Base-by-base conservation (phyloP, 192 early-diverging fungal species). In the Linnemannia zychae region DNA sequence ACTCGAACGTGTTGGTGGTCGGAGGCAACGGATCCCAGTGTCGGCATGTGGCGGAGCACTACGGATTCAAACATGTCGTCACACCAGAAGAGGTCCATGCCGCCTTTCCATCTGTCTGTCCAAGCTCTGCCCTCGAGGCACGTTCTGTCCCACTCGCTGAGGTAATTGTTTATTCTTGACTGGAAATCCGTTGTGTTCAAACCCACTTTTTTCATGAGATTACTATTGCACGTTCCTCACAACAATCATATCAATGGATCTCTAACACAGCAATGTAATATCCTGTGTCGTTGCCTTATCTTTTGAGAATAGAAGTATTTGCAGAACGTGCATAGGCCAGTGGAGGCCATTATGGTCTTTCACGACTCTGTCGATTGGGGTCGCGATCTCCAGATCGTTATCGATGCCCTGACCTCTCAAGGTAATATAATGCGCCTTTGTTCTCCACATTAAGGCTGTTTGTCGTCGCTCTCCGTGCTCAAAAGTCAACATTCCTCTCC, bases 301-400 rank as follows among this genome's bases (percentile, higher is more conserved):
- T 31, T 49, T 49, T 52, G 73, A n/a, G 20, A 65, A 37, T 72
- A 87, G 87, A 76, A 87, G 78, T 78, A 79, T 17, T 75, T 84
- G 16, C 88, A 91, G 50, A 89, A 91, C 71, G 87, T 91, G 34
- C 71, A 82, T 67, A 80, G 89, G 22, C 92, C 90, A 44, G 93
- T 97, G 74, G 88, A 92, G 44, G 93, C 93, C 0, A 89, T 96
- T 4, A 91, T 98, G 93, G 88, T 96, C 67, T 96, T 97, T 87
- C 95, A 98, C 83, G 97, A 98, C 81, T 95, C 95, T 34, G 89
- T 91, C 16, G 94, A 98, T 82, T 98, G 91, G 95, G 97, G 97
- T 38, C 90, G 95, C 52, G 97, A 97, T 79, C 79, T 96, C 63
- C 97, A 98, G 83, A 90, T 97, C 4, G 91, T 91, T 37, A 87